Conservation (phyloP, 148 eudicot species). For the Chenopodium suecicum region DNA sequence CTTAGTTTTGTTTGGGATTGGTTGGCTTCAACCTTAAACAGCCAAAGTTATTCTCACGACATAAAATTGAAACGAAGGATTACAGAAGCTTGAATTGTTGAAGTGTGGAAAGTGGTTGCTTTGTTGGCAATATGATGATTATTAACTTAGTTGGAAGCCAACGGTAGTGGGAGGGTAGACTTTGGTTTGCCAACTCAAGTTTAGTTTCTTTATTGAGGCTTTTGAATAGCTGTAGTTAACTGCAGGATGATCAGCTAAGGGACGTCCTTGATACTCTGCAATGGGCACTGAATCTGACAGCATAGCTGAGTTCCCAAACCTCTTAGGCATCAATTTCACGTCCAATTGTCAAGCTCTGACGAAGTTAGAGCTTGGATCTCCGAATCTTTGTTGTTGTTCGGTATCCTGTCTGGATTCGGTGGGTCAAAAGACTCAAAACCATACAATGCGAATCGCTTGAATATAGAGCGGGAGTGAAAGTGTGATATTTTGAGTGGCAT, state of each 20-base stretch:
- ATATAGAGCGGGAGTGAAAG: slow-evolving; percentile 38
- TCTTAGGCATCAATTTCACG: slow-evolving; percentile 64
- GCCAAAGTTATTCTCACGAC: too few species aligned
- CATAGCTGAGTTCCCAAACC: slow-evolving; percentile 85
- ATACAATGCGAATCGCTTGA: slow-evolving; percentile 81
- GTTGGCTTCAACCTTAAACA: too few species aligned
- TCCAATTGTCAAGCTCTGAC: slow-evolving; percentile 75
- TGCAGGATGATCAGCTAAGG: slow-evolving; percentile 86
- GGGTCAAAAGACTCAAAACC: slow-evolving; percentile 64
- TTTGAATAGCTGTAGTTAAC: slow-evolving; percentile 57
- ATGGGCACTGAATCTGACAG: slow-evolving; percentile 74
- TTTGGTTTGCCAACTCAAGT: too few species aligned
- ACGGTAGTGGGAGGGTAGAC: too few species aligned
- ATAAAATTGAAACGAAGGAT: too few species aligned
- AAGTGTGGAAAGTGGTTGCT: too few species aligned
- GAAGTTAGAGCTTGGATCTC: slow-evolving; percentile 53
- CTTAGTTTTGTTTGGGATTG: too few species aligned
- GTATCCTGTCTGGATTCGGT: slow-evolving; percentile 44
- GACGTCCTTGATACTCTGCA: slow-evolving; percentile 88
- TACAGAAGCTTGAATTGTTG: too few species aligned
- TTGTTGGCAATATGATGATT: too few species aligned
- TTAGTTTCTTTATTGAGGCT: too few species aligned
- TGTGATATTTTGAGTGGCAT: too few species aligned
- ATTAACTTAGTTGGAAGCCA: too few species aligned
- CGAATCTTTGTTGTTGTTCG: slow-evolving; percentile 24